These are phyloP conservation scores for Bullera alba DNA, from an alignment of 768 basidiomycete genomes.

Conservation along the genomic window DNA sequence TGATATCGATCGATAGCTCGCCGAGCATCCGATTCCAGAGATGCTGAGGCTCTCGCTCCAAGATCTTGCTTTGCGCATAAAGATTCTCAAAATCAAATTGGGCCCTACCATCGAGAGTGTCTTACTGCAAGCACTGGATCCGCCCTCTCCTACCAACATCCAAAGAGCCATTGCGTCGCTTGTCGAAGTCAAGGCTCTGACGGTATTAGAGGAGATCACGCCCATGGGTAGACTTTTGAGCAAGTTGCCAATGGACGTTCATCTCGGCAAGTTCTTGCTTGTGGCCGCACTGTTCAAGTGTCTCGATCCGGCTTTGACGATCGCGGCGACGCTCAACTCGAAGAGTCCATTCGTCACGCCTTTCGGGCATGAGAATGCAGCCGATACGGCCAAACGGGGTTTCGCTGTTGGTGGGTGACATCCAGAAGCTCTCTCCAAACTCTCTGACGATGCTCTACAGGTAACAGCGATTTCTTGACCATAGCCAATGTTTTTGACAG, in stretches of 20 bases:
- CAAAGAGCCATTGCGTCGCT: conserved; percentile 81
- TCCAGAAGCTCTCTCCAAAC: background rate
- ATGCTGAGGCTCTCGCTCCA: conserved; percentile 90
- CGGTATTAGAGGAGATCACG: conserved; percentile 79
- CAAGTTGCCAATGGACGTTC: conserved; percentile 89
- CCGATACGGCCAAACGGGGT: conserved; percentile 69
- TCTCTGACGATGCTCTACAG: conserved; percentile 47
- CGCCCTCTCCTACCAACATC: conserved; percentile 75
- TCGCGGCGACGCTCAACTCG: conserved; percentile 83
- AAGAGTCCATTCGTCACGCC: conserved; percentile 91
- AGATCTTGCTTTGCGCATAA: conserved; percentile 55
- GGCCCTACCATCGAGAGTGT: conserved; percentile 84
- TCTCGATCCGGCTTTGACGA: conserved; percentile 91
- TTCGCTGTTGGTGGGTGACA: conserved; percentile 63
- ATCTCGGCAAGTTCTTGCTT: conserved; percentile 87
- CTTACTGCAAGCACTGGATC: conserved; percentile 77
- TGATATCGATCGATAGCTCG: conserved; percentile 54
- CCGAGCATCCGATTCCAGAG: conserved; percentile 84
- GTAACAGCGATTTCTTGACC: conserved; percentile 91
- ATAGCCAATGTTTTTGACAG: conserved; percentile 81
- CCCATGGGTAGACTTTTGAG: conserved; percentile 85
- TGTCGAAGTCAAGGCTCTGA: conserved; percentile 89
- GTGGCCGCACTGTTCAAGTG: conserved; percentile 78
- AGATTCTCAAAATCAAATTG: conserved; percentile 79
- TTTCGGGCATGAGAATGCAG: conserved; percentile 77